A percentile compares a stretch with the other conserved stretches of the same genome.
Conservation (phyloP, 352 stramenopile genomes). For the Pythium periplocum region DNA sequence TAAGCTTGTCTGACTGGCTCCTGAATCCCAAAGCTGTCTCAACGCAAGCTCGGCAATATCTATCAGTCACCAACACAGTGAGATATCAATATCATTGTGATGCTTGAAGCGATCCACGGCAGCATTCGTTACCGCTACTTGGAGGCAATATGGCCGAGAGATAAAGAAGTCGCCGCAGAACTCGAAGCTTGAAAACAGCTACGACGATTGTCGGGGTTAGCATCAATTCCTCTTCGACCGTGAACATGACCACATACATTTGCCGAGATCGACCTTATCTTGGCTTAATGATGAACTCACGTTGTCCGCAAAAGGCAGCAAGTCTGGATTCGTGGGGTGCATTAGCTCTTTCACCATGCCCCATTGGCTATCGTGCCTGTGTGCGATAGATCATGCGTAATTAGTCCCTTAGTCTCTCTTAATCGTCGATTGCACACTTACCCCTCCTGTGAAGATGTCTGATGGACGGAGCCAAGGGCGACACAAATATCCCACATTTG, state of each 20-base stretch:
- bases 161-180: conserved; percentile 9
- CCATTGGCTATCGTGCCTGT: conserved; percentile 1
- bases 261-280: too few relatives aligned
- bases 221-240: too few relatives aligned
- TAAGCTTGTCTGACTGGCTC: too few relatives aligned
- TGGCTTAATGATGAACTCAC: too few relatives aligned
- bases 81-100: too few relatives aligned
- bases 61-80: background rate
- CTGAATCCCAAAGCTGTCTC: conserved; percentile 13
- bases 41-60: conserved; percentile 8
- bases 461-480: too few relatives aligned
- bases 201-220: background rate
- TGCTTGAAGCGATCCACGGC: too few relatives aligned
- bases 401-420: background rate
- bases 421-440: background rate
- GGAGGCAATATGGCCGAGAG: conserved; percentile 13
- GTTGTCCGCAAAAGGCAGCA: background rate
- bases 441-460: too few relatives aligned
- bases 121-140: conserved; percentile 6
- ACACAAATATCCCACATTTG: background rate
- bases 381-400: too few relatives aligned
- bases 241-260: too few relatives aligned
- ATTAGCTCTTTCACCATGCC: conserved; percentile 12
- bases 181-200: conserved; percentile 17
- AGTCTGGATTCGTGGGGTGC: background rate